phyloP scores from a whole-genome alignment of 73 alveolate genomes.

The Loxodes magnus region DNA sequence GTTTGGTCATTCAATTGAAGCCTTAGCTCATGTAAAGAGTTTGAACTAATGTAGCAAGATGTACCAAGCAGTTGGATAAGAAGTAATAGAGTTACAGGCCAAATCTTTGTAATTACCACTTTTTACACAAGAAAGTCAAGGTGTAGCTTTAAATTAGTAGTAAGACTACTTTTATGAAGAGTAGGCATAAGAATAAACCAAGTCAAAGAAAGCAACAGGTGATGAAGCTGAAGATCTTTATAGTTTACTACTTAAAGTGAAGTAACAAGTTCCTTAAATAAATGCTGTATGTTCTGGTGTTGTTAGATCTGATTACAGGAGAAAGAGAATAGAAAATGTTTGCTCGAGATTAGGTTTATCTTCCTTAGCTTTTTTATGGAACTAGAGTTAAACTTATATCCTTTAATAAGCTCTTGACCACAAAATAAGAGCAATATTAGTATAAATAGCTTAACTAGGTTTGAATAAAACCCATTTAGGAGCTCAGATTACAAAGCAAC shows the following conservation, averaged over 20 bases:
- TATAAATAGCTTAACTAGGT: constrained; percentile 88
- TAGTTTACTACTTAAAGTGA: constrained; percentile 66
- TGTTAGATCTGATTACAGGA: constrained; percentile 80
- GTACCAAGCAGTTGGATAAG: too few species aligned
- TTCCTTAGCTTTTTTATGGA: constrained; percentile 86
- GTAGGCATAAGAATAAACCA: too few species aligned
- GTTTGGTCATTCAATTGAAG: too few species aligned
- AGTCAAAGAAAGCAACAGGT: too few species aligned
- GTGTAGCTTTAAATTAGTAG: too few species aligned
- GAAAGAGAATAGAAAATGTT: constrained; percentile 90
- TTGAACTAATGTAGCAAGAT: too few species aligned
- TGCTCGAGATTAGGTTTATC: constrained; percentile 69
- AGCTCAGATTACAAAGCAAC: too few species aligned
- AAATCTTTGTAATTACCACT: too few species aligned
- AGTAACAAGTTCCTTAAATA: constrained; percentile 48
- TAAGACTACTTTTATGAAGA: too few species aligned
- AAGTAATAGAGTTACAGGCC: too few species aligned
- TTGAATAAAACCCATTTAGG: constrained; percentile 50
- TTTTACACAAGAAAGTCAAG: too few species aligned
- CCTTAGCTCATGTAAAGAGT: too few species aligned
- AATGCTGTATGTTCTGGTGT: constrained; percentile 93
- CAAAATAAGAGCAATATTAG: constrained; percentile 74
- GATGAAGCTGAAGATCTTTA: constrained; percentile 97
- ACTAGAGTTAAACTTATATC: constrained; percentile 68
- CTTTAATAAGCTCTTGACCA: constrained; percentile 80